phyloP scores from a whole-genome alignment of 768 basidiomycete species.

The Pleurotus platypus region DNA sequence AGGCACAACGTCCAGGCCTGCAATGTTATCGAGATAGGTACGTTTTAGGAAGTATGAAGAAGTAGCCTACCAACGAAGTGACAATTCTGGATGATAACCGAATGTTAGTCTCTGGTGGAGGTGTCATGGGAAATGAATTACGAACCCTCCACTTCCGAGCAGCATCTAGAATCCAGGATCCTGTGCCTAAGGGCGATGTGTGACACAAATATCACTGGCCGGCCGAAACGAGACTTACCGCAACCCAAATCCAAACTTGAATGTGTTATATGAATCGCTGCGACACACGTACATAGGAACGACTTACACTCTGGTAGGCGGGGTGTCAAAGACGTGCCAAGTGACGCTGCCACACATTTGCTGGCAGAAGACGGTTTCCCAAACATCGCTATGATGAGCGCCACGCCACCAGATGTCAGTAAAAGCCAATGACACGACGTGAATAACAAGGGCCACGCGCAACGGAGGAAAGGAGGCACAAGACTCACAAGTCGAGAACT shows the following conservation, averaged over 20 bases:
- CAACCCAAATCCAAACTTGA: constrained; percentile 69
- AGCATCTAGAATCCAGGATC: constrained; percentile 67
- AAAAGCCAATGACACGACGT: constrained; percentile 5
- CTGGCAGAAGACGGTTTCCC: constrained; percentile 57
- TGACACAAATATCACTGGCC: neutral
- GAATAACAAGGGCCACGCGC: neutral
- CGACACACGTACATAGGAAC: constrained; percentile 4
- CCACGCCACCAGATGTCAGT: constrained; percentile 14
- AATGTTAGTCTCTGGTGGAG: neutral
- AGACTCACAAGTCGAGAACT: constrained; percentile 63
- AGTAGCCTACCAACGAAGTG: constrained; percentile 57
- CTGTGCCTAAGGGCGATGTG: constrained; percentile 46
- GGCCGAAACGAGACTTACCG: constrained; percentile 36
- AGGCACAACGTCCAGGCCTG: constrained; percentile 70
- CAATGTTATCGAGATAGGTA: neutral
- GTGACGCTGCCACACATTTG: constrained; percentile 56
- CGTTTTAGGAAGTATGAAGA: neutral
- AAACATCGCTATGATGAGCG: constrained; percentile 51
- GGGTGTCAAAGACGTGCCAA: constrained; percentile 59
- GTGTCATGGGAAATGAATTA: constrained; percentile 15
- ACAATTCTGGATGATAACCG: constrained; percentile 34
- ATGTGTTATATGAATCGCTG: constrained; percentile 4
- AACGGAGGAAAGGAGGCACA: constrained; percentile 7
- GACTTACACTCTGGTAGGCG: constrained; percentile 60
- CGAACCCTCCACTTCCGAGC: constrained; percentile 62